Percentiles rank a stretch among this genome's conserved stretches.
phyloP scores from a whole-genome alignment of 768 basidiomycete genomes.

The Stropharia rugosoannulata region DNA sequence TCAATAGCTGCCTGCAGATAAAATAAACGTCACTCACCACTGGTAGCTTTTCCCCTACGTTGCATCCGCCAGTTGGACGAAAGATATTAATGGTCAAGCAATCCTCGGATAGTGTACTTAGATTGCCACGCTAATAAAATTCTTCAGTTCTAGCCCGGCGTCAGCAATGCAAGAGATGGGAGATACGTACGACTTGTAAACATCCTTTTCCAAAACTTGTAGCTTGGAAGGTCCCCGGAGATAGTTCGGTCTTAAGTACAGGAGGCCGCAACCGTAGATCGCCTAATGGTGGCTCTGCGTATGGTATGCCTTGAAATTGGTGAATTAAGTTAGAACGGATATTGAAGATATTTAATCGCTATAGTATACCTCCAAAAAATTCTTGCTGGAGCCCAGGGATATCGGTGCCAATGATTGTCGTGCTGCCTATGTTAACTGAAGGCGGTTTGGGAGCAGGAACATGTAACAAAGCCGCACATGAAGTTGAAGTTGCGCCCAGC shows the following conservation, averaged over 20 bases:
- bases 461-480: neutral
- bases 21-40: conserved; percentile 28
- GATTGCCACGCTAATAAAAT: conserved; percentile 24
- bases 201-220: conserved; percentile 46
- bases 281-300: conserved; percentile 52
- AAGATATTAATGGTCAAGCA: conserved; percentile 61
- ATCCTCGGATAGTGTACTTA: conserved; percentile 48
- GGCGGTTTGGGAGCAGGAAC: conserved; percentile 19
- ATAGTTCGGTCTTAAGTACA: conserved; percentile 39
- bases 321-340: neutral
- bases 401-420: conserved; percentile 36
- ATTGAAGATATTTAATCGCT: neutral
- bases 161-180: neutral
- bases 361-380: conserved; percentile 48
- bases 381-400: conserved; percentile 34
- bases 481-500: too few species aligned
- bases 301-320: conserved; percentile 44
- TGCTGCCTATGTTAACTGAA: conserved; percentile 36
- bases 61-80: conserved; percentile 38
- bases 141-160: conserved; percentile 1
- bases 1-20: conserved; percentile 2
- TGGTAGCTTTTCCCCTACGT: conserved; percentile 29
- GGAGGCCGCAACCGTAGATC: conserved; percentile 44
- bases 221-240: conserved; percentile 38
- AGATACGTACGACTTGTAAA: conserved; percentile 42